Conservation (phyloP, 768 basidiomycete genomes). For the Boletus subparvulus region DNA sequence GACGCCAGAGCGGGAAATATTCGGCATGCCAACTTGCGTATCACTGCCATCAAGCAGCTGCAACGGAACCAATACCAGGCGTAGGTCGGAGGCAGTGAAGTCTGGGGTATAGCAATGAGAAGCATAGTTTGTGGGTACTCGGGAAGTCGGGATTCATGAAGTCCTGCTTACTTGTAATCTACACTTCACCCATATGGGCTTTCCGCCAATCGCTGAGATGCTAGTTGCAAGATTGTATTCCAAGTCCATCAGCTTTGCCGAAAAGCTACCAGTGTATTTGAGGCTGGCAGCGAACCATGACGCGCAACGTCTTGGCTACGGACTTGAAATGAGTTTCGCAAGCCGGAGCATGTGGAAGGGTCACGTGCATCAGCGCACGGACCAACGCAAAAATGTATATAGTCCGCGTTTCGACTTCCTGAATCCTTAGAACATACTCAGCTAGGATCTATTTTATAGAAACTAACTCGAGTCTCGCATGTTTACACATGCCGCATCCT, state of each 20-base stretch:
- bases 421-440: conserved; percentile 70
- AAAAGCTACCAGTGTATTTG: too few species aligned
- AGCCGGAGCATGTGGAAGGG: neutral
- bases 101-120: neutral
- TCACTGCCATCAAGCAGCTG: conserved; percentile 45
- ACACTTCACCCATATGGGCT: neutral
- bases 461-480: conserved; percentile 79
- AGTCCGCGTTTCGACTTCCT: conserved; percentile 15
- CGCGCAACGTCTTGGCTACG: too few species aligned
- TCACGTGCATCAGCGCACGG: conserved; percentile 34
- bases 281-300: too few species aligned
- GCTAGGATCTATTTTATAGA: conserved; percentile 80
- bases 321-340: too few species aligned
- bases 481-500: conserved; percentile 73
- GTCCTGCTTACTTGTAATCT: neutral
- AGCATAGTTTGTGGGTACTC: neutral
- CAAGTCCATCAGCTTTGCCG: neutral
- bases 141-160: neutral
- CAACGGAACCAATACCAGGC: conserved; percentile 9
- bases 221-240: neutral
- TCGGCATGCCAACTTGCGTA: conserved; percentile 60
- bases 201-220: neutral
- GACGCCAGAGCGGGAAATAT: conserved; percentile 36
- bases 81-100: neutral
- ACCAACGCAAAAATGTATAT: conserved; percentile 38